Base-by-base conservation (phyloP, 805 yeast species). In the Tetrapisispora namnaoensis region DNA sequence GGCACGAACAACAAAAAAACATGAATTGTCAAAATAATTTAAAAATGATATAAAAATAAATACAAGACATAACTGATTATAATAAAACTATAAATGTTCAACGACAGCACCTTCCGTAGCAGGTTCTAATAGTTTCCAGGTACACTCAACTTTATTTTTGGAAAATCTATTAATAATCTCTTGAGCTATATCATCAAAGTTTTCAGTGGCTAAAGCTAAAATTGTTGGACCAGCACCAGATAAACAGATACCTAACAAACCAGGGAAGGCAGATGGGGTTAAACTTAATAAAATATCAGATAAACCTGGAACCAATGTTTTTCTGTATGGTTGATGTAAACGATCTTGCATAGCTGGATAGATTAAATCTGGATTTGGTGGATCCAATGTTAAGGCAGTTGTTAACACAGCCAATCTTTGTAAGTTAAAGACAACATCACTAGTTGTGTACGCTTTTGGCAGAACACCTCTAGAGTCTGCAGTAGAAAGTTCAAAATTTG, bases 181-280 rank as follows among this genome's bases (percentile, higher is more conserved):
- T 6, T 66, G 63, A 8, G 99, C 96, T 57, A 93, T 89, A 13
- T 71, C 74, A 8, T 89, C 96, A 57, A 81, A 93, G 65, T 87
- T 86, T 18, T 78, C 83, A 4, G 96, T 89, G 4, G 99, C 98
- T 53, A 93, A 75, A 39, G 96, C 95, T 54, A 93, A 72, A 49
- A 93, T 90, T 8, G 99, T 93, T 49, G 99, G 99, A 9, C 99
- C 99, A 7, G 99, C 99, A 47, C 99, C 99, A 27, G 95, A 85
- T 50, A 93, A 74, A 65, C 99, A 93, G 58, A 93, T 87, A 46
- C 99, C 99, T 50, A 93, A 74, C 44, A 90, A 74, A 3, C 97
- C 97, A 1, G 83, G 83, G 63, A 86, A 86, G 6, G 86, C 73
- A 42, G 77, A 74, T 40, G 98, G 96, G 0, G 95, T 86, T 46